Percentiles rank a stretch among this genome's conserved stretches.
Conservation (phyloP, 148 eudicot genomes). For the Nepenthes gracilis region DNA sequence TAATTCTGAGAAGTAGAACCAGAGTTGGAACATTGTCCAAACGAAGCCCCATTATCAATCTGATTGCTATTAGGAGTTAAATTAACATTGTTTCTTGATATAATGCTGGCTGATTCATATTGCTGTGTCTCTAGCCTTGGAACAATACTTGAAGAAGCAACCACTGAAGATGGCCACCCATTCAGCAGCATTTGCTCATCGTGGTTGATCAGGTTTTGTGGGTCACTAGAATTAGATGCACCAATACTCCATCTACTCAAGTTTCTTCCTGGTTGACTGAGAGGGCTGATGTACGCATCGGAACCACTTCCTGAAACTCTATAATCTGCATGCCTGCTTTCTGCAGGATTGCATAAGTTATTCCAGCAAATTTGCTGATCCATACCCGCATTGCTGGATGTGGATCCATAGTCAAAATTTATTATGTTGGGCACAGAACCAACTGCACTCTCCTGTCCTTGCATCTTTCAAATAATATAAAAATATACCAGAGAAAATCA, state of each 20-base stretch:
- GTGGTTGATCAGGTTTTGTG: conserved; percentile 13
- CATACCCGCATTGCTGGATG: conserved; percentile 39
- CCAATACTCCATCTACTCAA: conserved; percentile 24
- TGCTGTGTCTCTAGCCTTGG: conserved; percentile 20
- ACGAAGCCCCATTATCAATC: conserved; percentile 18
- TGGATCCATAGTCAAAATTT: conserved; percentile 54
- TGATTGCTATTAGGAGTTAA: conserved; percentile 27
- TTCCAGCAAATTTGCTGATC: conserved; percentile 66
- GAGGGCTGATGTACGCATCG: conserved; percentile 16
- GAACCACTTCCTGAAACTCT: conserved; percentile 23
- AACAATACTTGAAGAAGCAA: conserved; percentile 20
- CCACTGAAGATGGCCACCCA: conserved; percentile 23
- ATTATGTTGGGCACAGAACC: conserved; percentile 72
- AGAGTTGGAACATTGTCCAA: conserved; percentile 26
- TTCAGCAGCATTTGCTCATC: conserved; percentile 18
- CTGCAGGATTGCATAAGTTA: conserved; percentile 32
- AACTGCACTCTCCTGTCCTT: conserved; percentile 73
- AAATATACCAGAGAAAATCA: background rate
- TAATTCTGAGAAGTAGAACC: conserved; percentile 29
- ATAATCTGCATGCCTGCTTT: conserved; percentile 34
- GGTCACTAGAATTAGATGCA: conserved; percentile 17
- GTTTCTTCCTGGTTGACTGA: conserved; percentile 14
- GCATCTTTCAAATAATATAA: conserved; percentile 29
- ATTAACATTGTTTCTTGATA: conserved; percentile 27
- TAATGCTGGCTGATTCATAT: conserved; percentile 25